phyloP scores from a whole-genome alignment of 2,329 filamentous ascomycete genomes.

The Diaporthe eres region DNA sequence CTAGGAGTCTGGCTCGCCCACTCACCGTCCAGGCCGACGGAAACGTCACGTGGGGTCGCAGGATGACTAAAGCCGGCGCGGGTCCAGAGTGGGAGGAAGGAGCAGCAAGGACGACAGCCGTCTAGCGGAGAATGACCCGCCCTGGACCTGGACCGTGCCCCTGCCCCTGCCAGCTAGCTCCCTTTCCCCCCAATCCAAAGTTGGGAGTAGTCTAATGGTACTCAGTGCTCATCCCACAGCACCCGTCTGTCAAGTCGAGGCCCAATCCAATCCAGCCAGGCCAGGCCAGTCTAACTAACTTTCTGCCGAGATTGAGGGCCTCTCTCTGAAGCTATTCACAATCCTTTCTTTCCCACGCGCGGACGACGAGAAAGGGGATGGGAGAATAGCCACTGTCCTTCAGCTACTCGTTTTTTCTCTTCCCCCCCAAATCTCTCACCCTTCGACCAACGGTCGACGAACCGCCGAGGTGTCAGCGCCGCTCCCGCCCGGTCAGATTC shows the following conservation, averaged over 20 bases:
- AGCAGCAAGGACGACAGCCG: neutral
- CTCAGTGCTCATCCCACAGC: conserved; percentile 26
- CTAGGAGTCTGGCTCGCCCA: neutral
- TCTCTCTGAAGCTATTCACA: conserved; percentile 39
- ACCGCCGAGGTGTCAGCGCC: conserved; percentile 42
- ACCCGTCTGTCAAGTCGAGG: conserved; percentile 24
- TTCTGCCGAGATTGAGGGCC: conserved; percentile 34
- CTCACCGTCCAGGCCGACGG: neutral
- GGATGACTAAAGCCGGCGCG: neutral
- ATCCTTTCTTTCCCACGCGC: conserved; percentile 16
- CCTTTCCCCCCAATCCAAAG: conserved; percentile 8
- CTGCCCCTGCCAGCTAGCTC: conserved; percentile 32
- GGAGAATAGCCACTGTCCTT: conserved; percentile 35
- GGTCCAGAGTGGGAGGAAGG: neutral
- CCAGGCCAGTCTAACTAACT: conserved; percentile 32
- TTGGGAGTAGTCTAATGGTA: conserved; percentile 12
- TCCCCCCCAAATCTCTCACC: conserved; percentile 1
- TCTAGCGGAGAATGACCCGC: neutral
- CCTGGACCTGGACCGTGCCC: conserved; percentile 31
- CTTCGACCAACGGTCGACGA: conserved; percentile 4
- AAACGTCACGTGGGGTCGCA: conserved; percentile 13
- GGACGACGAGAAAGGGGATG: conserved; percentile 34
- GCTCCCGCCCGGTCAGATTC: conserved; percentile 47
- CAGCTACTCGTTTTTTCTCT: conserved; percentile 8
- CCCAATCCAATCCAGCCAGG: conserved; percentile 22